Evolutionary conservation across 306 rosid species (phyloP), one percentile per base, ranked within the genome.

Genomic region (Medicago ruthenica): DNA sequence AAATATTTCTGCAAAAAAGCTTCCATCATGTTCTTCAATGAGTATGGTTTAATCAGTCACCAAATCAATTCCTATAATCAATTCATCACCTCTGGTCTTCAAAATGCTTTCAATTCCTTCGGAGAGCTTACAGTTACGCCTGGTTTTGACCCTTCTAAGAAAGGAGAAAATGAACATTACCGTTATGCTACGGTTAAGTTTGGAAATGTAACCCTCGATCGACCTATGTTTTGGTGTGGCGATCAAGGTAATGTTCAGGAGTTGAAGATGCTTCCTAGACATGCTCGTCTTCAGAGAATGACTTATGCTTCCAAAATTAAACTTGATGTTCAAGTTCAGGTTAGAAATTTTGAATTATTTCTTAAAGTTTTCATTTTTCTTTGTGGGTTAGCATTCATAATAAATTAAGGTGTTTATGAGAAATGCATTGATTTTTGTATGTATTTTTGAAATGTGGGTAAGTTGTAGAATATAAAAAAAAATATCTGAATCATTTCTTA

Each of bases 271-370:
- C 85, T 92, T 65, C 99, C 98, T 0, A 83, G 97, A 64, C 98
- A 92, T 73, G 99, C 99, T 18, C 80, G 99, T 2, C 80, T 96
- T 21, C 99, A 92, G 85, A 96, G 93, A 77, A 96, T 96, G 99
- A 92, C 99, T 0, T 96, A 92, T 45, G 83, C 97, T 1, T 75
- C 98, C 0, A 87, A 88, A 74, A 88, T 96, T 76, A 90, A 84
- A 80, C 83, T 88, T 50, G 47, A 73, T 15, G 71, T 89, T 63
- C 70, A 79, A 40, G 73, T 92, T 54, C 82, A 96, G 99, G 99
- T 96, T 0, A 2, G 31, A 2, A 2, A 0, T 22, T 21, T 24
- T 8, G 31, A 27, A 27, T 8, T 8, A 0, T 70, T 11, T 17
- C 31, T 27, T 27, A 13, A 24, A 40, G 64, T 55, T 21, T 15